phyloP scores from a whole-genome alignment of 192 early-diverging fungal genomes.

The Podila minutissima region DNA sequence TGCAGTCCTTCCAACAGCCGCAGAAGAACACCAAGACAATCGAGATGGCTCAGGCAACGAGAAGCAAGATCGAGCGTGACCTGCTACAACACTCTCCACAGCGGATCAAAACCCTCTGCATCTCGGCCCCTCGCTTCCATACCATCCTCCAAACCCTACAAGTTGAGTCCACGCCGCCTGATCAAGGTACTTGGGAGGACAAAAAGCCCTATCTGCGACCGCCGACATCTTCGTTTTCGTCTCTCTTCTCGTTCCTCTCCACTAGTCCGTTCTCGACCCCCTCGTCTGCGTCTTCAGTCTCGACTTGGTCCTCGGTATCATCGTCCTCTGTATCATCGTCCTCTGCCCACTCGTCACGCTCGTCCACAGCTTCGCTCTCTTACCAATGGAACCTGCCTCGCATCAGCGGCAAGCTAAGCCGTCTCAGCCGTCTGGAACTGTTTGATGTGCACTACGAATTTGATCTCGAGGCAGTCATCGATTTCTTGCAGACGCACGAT shows the following conservation, averaged over 20 bases:
- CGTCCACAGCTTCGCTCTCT: background rate
- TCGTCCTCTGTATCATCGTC: slow-evolving; percentile 17
- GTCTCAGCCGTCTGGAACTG: slow-evolving; percentile 22
- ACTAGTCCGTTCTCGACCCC: slow-evolving; percentile 9
- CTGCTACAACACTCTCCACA: slow-evolving; percentile 27
- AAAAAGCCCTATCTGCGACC: background rate
- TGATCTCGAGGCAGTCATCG: slow-evolving; percentile 26
- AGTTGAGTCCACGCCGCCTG: background rate
- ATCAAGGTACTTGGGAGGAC: background rate
- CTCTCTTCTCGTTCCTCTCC: slow-evolving; percentile 25
- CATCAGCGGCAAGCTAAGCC: slow-evolving; percentile 10
- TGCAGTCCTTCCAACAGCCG: slow-evolving; percentile 26
- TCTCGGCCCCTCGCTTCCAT: slow-evolving; percentile 26
- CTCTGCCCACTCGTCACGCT: slow-evolving; percentile 2
- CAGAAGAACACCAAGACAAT: slow-evolving; percentile 4
- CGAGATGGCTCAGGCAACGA: slow-evolving; percentile 11
- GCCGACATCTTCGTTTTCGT: slow-evolving; percentile 9
- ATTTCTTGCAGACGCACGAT: slow-evolving; percentile 25
- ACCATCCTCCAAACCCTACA: slow-evolving; percentile 5
- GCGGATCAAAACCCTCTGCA: slow-evolving; percentile 9
- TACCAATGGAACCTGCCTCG: background rate
- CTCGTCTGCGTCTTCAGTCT: background rate
- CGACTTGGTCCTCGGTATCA: slow-evolving; percentile 10
- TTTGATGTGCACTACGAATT: slow-evolving; percentile 27
- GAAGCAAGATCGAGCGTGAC: slow-evolving; percentile 21